Conservation (phyloP, 192 early-diverging fungal genomes). For the Linnemannia zychae region DNA sequence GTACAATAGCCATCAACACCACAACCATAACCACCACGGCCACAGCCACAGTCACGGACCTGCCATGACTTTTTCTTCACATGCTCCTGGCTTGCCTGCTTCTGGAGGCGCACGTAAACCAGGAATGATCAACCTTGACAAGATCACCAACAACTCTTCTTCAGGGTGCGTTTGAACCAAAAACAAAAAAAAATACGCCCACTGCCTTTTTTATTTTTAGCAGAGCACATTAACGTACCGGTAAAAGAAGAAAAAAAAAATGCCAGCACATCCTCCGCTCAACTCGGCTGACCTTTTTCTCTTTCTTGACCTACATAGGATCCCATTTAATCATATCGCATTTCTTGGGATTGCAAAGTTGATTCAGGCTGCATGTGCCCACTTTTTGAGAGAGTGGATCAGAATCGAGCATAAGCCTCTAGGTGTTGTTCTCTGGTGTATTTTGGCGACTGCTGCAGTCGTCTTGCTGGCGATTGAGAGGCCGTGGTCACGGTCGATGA, state of each 20-base stretch:
- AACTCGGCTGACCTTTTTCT: not conserved
- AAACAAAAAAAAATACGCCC: not conserved
- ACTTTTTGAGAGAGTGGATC: conserved; percentile 53
- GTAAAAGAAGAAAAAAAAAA: no score
- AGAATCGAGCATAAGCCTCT: conserved; percentile 36
- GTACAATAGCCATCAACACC: conserved; percentile 33
- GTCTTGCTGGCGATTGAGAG: conserved; percentile 37
- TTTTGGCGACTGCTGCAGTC: conserved; percentile 19
- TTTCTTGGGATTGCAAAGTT: conserved; percentile 54
- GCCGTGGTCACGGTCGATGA: conserved; percentile 29
- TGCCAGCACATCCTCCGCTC: not conserved
- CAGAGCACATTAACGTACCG: not conserved
- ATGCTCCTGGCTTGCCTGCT: conserved; percentile 11
- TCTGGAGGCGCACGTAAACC: conserved; percentile 29
- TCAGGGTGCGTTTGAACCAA: conserved; percentile 26
- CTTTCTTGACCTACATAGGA: conserved; percentile 14
- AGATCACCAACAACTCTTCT: conserved; percentile 47
- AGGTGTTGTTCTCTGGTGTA: conserved; percentile 28
- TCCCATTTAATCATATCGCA: conserved; percentile 56
- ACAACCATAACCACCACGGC: conserved; percentile 1
- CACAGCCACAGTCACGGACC: conserved; percentile 18
- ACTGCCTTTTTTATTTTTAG: not conserved
- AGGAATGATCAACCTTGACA: conserved; percentile 56
- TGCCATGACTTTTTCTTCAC: conserved; percentile 18
- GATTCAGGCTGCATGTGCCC: conserved; percentile 41